phyloP scores from a whole-genome alignment of 805 yeast genomes.

The Brettanomyces anomalus region DNA sequence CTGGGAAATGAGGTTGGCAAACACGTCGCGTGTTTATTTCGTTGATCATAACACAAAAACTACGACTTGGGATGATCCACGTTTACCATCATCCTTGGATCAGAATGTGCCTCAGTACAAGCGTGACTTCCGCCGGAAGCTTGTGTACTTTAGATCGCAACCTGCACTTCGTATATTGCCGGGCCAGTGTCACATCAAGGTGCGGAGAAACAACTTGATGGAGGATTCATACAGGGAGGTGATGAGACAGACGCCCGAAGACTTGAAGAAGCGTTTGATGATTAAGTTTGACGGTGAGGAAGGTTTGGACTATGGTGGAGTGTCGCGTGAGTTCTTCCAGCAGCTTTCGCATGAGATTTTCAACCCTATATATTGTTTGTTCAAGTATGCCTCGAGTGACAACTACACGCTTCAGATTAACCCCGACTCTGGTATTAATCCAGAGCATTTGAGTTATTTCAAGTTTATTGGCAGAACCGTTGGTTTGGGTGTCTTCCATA shows the following conservation, averaged over 20 bases:
- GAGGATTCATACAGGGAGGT: constrained; percentile 98
- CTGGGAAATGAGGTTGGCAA: constrained; percentile 99
- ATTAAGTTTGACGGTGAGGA: constrained; percentile 98
- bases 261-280: constrained; percentile 94
- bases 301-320: constrained; percentile 99
- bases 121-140: constrained; percentile 97
- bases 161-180: constrained; percentile 96
- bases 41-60: constrained; percentile 99
- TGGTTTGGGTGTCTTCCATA: constrained; percentile 96
- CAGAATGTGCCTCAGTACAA: constrained; percentile 98
- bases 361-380: constrained; percentile 94
- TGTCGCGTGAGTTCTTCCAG: constrained; percentile 95
- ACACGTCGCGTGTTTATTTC: constrained; percentile 96
- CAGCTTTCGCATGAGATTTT: constrained; percentile 96
- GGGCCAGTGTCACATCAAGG: constrained; percentile 98
- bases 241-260: constrained; percentile 98
- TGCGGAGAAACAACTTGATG: constrained; percentile 90
- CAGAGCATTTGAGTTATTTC: constrained; percentile 96
- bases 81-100: constrained; percentile 93
- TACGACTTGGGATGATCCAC: constrained; percentile 99
- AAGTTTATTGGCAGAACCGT: constrained; percentile 97
- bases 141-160: constrained; percentile 95
- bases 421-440: constrained; percentile 94
- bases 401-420: constrained; percentile 96
- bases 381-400: constrained; percentile 96